Base-by-base conservation (phyloP, 75 land plant genomes). In the Cunninghamia lanceolata region DNA sequence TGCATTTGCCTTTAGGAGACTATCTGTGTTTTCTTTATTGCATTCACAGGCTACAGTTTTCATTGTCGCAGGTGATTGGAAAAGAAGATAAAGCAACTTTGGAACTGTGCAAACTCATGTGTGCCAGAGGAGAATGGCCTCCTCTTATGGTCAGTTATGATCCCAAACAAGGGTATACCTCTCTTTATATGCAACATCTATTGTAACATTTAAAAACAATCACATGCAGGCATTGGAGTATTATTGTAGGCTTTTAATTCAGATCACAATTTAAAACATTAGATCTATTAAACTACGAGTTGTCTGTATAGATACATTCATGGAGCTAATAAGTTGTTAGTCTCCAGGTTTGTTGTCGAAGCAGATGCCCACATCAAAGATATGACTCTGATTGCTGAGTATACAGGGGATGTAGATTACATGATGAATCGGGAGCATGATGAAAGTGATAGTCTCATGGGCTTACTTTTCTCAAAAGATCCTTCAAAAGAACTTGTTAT, bases 371-470 rank as follows among this genome's bases (percentile, higher is more conserved):
- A 89, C 88, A 91, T 91, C 34, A 91, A 90, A 71, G 93, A 91
- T 59, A 84, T 91, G 86, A 91, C 93, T 15, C 54, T 91, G 30
- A 91, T 91, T 59, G 86, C 89, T 5, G 92, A 91, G 52, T 90
- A 91, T 83, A 91, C 92, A 32, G 92, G 93, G 54, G 93, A 91
- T 84, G 93, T 91, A 11, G 93, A 91, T 77, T 91, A 76, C 83
- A 88, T 91, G 89, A 76, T 77, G 25, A 88, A 87, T 77, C 66
- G 93, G 39, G 53, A 82, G 77, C 32, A 88, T 63, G 93, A 91
- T 59, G 92, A 88, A 25, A 87, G 93, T 17, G 92, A 91, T 82
- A 90, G 92, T 82, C 89, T 91, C 46, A 91, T 91, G 93, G 90
- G 88, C 9, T 83, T 91, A 19, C 89, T 91, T 16, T 91, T 89